Evolutionary conservation across 1,139 yeast species (phyloP), one percentile per base, ranked within the genome.

Genomic region (Candida frijolesensis): DNA sequence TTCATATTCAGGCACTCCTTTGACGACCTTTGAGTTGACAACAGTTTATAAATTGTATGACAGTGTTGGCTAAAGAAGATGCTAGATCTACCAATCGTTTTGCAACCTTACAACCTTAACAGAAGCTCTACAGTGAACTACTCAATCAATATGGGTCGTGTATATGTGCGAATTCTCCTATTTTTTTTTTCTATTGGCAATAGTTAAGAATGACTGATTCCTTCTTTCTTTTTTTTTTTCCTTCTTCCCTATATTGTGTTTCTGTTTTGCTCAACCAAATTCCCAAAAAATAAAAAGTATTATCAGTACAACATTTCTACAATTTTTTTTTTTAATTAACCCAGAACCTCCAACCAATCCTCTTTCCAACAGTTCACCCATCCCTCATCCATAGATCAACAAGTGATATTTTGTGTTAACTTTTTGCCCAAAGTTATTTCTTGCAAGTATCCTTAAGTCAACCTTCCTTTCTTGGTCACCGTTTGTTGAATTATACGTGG

Each of bases 391-490:
- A 32, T 22, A 16, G 10, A 14, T 22, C 42, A 38, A 25, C 16
- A 38, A 38, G 42, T 22, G 42, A 38, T 38, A 38, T 38, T 22
- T 38, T 38, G 42, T 38, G 22, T 18, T 37, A 37, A 37, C 41
- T 12, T 37, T n/a, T 12, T 32, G 7, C n/a, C 15, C 7, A 22
- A 8, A 38, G 42, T 38, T 38, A 38, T 38, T 22, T 18, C 22
- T 38, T 38, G 16, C 42, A 38, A 38, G 30, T 38, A 38, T 38
- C 42, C 42, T 38, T 38, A 37, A 11, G 22, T n/a, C 15, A 33
- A 35, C 39, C 39, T 35, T 15, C 39, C 39, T 35, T 35, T 7
- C 39, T 18, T 35, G 4, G 29, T 25, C 29, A 25, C 29, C 29
- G 29, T 25, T 9, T 25, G 29, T 25, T 25, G 29, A 25, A 25